phyloP scores from a whole-genome alignment of 2,329 filamentous ascomycete species.

The Drechslerella dactyloides region DNA sequence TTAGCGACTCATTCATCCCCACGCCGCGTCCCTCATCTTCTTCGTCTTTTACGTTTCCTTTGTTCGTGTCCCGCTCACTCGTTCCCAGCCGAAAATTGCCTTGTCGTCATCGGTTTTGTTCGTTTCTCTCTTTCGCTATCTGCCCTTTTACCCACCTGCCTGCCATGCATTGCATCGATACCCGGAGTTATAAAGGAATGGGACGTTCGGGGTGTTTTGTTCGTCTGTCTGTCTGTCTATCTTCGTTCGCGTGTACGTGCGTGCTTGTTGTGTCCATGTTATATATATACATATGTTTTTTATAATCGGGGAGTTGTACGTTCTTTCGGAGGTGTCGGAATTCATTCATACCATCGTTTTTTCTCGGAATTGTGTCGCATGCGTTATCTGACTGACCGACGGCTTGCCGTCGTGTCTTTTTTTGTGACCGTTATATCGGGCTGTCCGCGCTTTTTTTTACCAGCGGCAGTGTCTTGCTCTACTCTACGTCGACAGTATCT shows the following conservation, averaged over 20 bases:
- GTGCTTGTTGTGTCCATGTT: background rate
- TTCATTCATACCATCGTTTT: background rate
- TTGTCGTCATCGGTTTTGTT: slow-evolving; percentile 19
- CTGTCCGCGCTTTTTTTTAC: no score
- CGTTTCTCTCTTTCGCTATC: slow-evolving; percentile 12
- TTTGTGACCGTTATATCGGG: no score
- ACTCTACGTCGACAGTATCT: no score
- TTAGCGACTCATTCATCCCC: slow-evolving; percentile 1
- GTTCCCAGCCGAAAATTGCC: slow-evolving; percentile 2
- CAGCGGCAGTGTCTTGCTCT: no score
- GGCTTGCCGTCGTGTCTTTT: no score
- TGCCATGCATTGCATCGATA: slow-evolving; percentile 44
- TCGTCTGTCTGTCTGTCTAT: background rate
- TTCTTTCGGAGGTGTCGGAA: background rate
- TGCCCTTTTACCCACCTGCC: background rate
- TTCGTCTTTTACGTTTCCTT: background rate
- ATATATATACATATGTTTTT: slow-evolving; percentile 22
- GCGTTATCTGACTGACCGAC: no score
- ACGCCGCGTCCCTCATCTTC: background rate
- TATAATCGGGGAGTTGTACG: slow-evolving; percentile 7
- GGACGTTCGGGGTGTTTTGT: slow-evolving; percentile 21
- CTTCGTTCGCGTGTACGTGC: background rate
- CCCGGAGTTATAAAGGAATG: slow-evolving; percentile 48
- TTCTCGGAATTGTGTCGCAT: background rate
- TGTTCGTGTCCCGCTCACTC: slow-evolving; percentile 9